Base-by-base conservation (phyloP, 2,329 filamentous ascomycete genomes). In the Calonectria henricotiae region DNA sequence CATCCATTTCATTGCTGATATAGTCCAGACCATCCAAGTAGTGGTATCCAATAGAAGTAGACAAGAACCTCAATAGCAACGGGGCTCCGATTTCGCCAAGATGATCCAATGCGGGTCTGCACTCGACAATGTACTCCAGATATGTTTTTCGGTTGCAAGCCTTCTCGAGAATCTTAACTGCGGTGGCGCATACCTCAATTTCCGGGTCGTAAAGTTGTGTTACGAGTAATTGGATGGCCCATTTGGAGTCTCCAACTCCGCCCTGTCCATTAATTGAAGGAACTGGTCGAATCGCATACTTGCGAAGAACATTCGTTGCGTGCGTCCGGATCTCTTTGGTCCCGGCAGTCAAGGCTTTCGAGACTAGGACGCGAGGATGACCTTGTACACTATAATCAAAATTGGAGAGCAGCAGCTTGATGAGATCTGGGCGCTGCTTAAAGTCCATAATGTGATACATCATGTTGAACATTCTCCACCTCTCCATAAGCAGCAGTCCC, bases 381-480 rank as follows among this genome's bases (percentile, higher is more conserved):
- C 95, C 96, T 72, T 93, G 91, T 27, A 97, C 85, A 23, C 91
- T 93, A 80, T 98, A 99, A 82, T 99, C 96, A 82, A 99, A 95
- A 78, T 95, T 96, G 60, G 93, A 92, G 9, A 99, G 87, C 37
- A 99, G 88, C 11, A 96, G 88, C 79, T 95, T 94, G 80, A 98
- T 94, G 69, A 99, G 86, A 80, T 99, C 96, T 54, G 96, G 94
- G 2, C 96, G 92, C 81, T 96, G 93, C 76, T 93, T 94, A 51
- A 98, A 87, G 79, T 98, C 96, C 68, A 98, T 89, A 71, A 99
- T 98, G 82, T 98, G 96, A 80, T 99, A 99, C 87, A 98, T 97
- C 94, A 99, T 99, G 82, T 98, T 98, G 84, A 98, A 95, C 88
- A 99, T 97, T 76, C 95, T 94, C 96, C 96, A 98, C 76, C 94